These are phyloP conservation scores for Ehretia macrophylla DNA, from an alignment of 257 asterid species.

Conservation along the genomic window DNA sequence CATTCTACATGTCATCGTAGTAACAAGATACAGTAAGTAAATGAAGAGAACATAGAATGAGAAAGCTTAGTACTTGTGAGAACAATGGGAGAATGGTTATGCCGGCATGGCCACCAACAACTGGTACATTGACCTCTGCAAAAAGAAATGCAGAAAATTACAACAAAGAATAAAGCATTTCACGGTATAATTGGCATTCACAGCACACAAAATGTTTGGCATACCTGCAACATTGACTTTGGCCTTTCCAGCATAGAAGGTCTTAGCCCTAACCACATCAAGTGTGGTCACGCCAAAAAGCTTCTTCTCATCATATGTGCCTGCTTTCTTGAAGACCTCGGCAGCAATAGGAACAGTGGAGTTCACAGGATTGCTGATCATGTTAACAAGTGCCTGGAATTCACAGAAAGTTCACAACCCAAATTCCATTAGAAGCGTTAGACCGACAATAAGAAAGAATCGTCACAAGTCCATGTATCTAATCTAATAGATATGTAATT, in stretches of 20 bases:
- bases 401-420: conserved; percentile 3
- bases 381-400: conserved; percentile 64
- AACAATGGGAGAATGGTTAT: conserved; percentile 89
- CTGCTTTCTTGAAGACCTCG: conserved; percentile 78
- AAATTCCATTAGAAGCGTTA: not conserved
- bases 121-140: conserved; percentile 83
- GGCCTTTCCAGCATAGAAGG: conserved; percentile 85
- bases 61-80: conserved; percentile 53
- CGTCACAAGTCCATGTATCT: too few species aligned
- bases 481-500: not conserved
- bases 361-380: conserved; percentile 93
- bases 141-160: not conserved
- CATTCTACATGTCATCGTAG: not conserved
- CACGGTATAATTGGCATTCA: not conserved
- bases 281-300: conserved; percentile 91
- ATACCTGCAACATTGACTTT: conserved; percentile 72
- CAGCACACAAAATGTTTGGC: not conserved
- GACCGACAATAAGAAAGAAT: not conserved
- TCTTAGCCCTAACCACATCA: conserved; percentile 94
- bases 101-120: conserved; percentile 96
- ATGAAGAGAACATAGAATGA: not conserved
- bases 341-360: conserved; percentile 96
- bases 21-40: not conserved
- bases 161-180: not conserved
- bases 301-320: conserved; percentile 64